Percentiles rank a stretch among this genome's conserved stretches.
Evolutionary conservation across 1,284 basidiomycete genomes (phyloP).

Genomic region (Rhodotorula mucilaginosa): DNA sequence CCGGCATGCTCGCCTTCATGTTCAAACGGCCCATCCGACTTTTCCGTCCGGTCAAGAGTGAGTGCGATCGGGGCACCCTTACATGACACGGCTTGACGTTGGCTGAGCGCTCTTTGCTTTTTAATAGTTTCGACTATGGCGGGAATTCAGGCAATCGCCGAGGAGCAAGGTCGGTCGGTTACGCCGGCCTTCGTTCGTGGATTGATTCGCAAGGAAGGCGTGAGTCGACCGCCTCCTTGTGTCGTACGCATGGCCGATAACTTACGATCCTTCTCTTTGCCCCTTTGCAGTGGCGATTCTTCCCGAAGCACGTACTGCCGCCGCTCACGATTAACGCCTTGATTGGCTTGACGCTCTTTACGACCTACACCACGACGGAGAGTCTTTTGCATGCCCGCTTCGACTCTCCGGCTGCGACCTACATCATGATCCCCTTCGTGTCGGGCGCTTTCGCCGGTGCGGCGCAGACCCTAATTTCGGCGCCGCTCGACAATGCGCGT

Average conservation of each 20-base stretch:
- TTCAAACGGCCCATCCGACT: conserved; percentile 50
- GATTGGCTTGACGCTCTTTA: conserved; percentile 50
- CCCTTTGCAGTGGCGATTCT: conserved; percentile 32
- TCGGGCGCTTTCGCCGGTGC: conserved; percentile 50
- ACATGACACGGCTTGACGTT: not conserved
- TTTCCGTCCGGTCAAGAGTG: conserved; percentile 49
- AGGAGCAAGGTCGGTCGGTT: conserved; percentile 47
- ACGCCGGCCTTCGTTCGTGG: conserved; percentile 47
- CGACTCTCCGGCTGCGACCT: conserved; percentile 4
- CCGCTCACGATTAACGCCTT: conserved; percentile 48
- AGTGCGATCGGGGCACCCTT: not conserved
- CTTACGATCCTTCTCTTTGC: not conserved
- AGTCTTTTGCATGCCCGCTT: conserved; percentile 33
- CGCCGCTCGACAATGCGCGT: conserved; percentile 52
- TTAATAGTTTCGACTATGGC: conserved; percentile 45
- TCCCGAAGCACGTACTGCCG: conserved; percentile 44
- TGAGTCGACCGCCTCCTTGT: not conserved
- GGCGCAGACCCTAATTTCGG: conserved; percentile 50
- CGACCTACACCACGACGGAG: conserved; percentile 43
- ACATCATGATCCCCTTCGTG: conserved; percentile 37
- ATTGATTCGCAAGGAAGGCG: conserved; percentile 45
- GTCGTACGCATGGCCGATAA: no score
- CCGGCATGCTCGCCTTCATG: conserved; percentile 49
- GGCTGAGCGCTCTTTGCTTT: not conserved
- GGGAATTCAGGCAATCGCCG: conserved; percentile 49